Base-by-base conservation (phyloP, 257 asterid species). In the Plectranthus barbatus region DNA sequence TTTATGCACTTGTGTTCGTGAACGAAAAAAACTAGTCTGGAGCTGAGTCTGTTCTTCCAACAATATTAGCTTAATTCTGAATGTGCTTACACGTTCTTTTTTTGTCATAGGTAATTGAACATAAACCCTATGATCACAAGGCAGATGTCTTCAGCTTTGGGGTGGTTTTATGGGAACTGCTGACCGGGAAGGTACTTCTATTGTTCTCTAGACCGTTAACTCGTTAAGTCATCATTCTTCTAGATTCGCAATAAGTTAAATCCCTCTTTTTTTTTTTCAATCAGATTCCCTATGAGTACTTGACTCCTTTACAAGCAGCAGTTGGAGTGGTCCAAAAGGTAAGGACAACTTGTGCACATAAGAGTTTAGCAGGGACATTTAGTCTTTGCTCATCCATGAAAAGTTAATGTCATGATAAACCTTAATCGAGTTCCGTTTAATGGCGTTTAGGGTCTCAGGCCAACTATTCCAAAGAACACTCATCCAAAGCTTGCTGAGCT, bases 261-360 rank as follows among this genome's bases (percentile, higher is more conserved):
- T n/a, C n/a, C 8, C 18, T 18, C 54, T 37, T 69, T 44, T 57
- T 36, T 59, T 64, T 62, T 49, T 18, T 60, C 70, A 53, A 41
- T 63, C 93, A 92, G 98, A 85, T 92, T 57, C 98, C 98, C 7
- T 88, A 92, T n/a, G 98, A 86, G 73, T 88, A 84, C 79, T 76
- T 88, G 50, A 92, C 98, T 56, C 98, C 98, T 37, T 68, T 92
- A 71, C 98, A 92, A 83, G 98, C 97, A 12, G 98, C 98, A 34
- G 90, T 92, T 42, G 98, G 98, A 37, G 98, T 92, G 66, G 98
- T 92, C 75, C 98, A 88, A 72, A 88, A 88, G 89, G 98, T 92
- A 80, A 9, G 39, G n/a, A 20, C 10, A 21, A 9, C 10, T 34
- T 33, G 49, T 48, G 3, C 39, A 53, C 58, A 5, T 29, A 18